Conservation (phyloP, 176 grass and related monocot species). For the Ensete glaucum region DNA sequence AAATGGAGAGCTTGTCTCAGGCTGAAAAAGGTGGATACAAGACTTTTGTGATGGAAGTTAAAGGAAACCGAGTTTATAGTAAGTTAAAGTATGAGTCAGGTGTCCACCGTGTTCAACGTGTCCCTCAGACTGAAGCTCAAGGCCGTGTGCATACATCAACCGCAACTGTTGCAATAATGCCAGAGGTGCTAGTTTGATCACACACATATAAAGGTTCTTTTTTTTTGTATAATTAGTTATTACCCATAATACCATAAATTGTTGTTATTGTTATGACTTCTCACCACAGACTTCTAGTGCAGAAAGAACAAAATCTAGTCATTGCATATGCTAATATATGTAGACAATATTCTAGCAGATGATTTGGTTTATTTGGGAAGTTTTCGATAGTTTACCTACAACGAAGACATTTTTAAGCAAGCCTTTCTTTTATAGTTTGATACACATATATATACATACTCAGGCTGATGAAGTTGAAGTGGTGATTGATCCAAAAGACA, state of each 20-base stretch:
- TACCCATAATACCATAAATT: background rate
- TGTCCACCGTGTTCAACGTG: slow-evolving; percentile 91
- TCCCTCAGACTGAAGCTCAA: slow-evolving; percentile 83
- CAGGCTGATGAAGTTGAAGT: slow-evolving; percentile 96
- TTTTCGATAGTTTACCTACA: background rate
- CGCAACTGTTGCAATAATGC: slow-evolving; percentile 94
- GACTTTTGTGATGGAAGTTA: slow-evolving; percentile 86
- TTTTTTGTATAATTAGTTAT: background rate
- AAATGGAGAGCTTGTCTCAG: slow-evolving; percentile 28
- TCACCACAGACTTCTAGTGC: too few species aligned
- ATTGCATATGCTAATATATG: background rate
- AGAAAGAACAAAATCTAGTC: too few species aligned
- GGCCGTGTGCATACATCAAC: slow-evolving; percentile 94
- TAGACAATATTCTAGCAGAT: background rate
- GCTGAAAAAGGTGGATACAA: slow-evolving; percentile 94
- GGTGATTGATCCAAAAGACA: slow-evolving; percentile 91
- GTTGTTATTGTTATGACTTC: too few species aligned
- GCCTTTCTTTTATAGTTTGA: slow-evolving; percentile 5
- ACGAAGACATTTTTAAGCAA: background rate
- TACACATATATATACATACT: slow-evolving; percentile 7
- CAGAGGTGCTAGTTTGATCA: slow-evolving; percentile 45
- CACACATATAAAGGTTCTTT: background rate
- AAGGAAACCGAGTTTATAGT: slow-evolving; percentile 80
- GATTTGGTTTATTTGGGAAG: background rate
- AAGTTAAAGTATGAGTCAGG: slow-evolving; percentile 95